phyloP scores from a whole-genome alignment of 805 yeast species.

The Candida yuanshanica region DNA sequence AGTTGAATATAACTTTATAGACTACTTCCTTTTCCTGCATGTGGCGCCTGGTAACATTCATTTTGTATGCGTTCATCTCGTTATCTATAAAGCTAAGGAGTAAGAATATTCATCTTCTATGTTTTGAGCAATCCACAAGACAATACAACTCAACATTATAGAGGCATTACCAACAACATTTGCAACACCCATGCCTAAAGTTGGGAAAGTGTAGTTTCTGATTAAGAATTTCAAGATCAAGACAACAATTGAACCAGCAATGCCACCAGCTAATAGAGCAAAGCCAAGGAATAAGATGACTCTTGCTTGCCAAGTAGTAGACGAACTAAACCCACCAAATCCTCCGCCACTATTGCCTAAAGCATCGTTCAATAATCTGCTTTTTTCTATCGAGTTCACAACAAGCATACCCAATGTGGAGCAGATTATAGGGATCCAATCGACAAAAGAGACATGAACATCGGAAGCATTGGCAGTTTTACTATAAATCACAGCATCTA shows the following conservation, averaged over 20 bases:
- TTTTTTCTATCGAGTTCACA: conserved; percentile 42
- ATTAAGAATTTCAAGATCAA: conserved; percentile 78
- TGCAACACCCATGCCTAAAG: conserved; percentile 89
- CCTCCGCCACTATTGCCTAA: conserved; percentile 25
- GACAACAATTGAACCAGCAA: conserved; percentile 88
- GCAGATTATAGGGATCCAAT: conserved; percentile 92
- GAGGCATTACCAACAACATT: conserved; percentile 76
- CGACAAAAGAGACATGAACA: conserved; percentile 86
- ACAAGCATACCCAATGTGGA: conserved; percentile 86
- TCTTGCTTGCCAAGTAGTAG: conserved; percentile 90
- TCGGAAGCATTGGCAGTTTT: conserved; percentile 78
- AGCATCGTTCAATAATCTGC: conserved; percentile 31
- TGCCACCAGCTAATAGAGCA: conserved; percentile 87
- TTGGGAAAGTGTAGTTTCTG: conserved; percentile 76
- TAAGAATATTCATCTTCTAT: conserved; percentile 95
- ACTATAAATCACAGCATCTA: conserved; percentile 86
- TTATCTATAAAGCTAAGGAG: conserved; percentile 63
- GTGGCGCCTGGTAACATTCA: background rate
- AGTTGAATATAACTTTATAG: too few species aligned
- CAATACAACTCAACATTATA: conserved; percentile 83
- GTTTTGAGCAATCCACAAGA: conserved; percentile 91
- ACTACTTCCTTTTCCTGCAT: too few species aligned
- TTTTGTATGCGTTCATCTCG: background rate
- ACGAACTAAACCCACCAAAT: conserved; percentile 30
- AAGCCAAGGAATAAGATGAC: conserved; percentile 88